Base-by-base conservation (phyloP, 1,284 basidiomycete species). In the Laetiporus sulphureus region DNA sequence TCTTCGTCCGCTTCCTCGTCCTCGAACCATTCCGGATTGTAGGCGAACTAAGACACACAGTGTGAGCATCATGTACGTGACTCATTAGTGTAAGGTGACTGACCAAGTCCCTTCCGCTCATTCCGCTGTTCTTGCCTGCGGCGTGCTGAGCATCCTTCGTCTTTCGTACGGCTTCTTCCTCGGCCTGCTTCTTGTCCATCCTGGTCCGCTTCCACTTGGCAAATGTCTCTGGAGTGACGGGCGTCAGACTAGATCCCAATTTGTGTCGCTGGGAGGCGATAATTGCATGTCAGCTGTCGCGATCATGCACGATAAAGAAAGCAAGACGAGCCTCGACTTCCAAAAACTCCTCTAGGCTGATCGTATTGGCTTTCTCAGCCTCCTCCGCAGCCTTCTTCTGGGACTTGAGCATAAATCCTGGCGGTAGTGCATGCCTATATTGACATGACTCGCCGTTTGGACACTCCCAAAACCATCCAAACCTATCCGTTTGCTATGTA, bases 281-380 rank as follows among this genome's bases (percentile, higher is more conserved):
- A n/a, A n/a, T n/a, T n/a, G n/a, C 13, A 7, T 8, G n/a, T 44
- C 31, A 44, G 36, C 34, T 29, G 16, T 25, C 20, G 24, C 33
- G 11, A 45, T 29, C n/a, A 24, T 10, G 20, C 13, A 27, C 25
- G 30, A 15, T 16, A 32, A 15, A 37, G 19, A 43, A 40, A 18
- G 25, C 1, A 42, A 31, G 35, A 56, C 73, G 48, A 56, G 92
- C 92, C 77, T 97, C 93, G 38, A 91, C 90, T 69, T 99, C 95
- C 45, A 99, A 64, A 71, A 99, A 99, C 54, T 99, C 96, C 62
- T 99, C 95, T 40, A 99, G 59, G 47, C 88, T 92, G 60, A 99
- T 98, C 40, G 76, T 72, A 53, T 92, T 89, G 33, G 87, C 88
- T 64, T 93, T 94, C 27, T 86, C 87, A 1, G 88, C 87, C 16